Base-by-base conservation (phyloP, 78 protist genomes). In the Dictyostelium citrinum region DNA sequence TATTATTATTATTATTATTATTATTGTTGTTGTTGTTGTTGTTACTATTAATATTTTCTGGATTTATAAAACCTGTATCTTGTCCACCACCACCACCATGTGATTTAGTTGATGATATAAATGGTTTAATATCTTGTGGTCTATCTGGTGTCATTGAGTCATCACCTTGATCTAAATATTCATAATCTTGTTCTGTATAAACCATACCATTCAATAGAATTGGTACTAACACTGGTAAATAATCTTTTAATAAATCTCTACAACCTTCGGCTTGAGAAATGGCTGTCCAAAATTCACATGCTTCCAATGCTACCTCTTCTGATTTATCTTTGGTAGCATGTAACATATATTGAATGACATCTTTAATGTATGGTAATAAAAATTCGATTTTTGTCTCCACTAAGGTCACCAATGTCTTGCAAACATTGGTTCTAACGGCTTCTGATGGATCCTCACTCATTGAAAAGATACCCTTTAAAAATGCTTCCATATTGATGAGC, bases 261-360 rank as follows among this genome's bases (percentile, higher is more conserved):
- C 95, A 70, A 6, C 61, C 45, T 31, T 68, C 41, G 0, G 96
- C 58, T 33, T 90, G 90, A 45, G 96, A 67, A 45, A 97, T n/a
- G 0, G 97, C 43, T 2, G 94, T 61, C 98, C 98, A 97, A 68
- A 97, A 97, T 81, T 97, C 98, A 81, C 97, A 91, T 20, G 98
- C 97, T 51, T 95, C 97, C 55, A 93, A 64, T 24, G 96, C 95
- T 39, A 97, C 97, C 1, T 80, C 77, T 60, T 94, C 95, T 20
- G 95, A 76, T 29, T 11, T 39, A 90, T 96, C 98, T 58, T 55
- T 39, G 12, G 96, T 64, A 8, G 90, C 80, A 31, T 78, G 55
- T 33, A 95, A 29, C 96, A 97, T 94, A 64, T 61, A 93, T 79
- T 82, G 31, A 58, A 97, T 78, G 46, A 97, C 84, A 7, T 92